A percentile compares a stretch with the other conserved stretches of the same genome.
phyloP scores from a whole-genome alignment of 257 asterid species.

The Solanum ossicruentum region DNA sequence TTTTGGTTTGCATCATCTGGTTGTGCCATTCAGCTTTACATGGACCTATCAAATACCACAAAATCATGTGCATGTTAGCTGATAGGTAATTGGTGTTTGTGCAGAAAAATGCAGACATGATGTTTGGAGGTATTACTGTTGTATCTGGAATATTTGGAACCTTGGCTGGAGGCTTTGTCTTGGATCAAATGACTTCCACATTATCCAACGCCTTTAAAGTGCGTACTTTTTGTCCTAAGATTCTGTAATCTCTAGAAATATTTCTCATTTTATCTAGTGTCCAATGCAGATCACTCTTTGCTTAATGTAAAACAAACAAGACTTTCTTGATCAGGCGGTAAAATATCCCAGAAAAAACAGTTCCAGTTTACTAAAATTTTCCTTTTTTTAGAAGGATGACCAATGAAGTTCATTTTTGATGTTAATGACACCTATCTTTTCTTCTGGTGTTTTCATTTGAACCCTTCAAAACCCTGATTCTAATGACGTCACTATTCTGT shows the following conservation, averaged over 20 bases:
- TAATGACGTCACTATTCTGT: background rate
- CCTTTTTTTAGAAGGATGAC: background rate
- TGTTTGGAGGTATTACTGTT: constrained; percentile 82
- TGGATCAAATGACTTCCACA: constrained; percentile 66
- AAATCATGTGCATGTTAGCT: background rate
- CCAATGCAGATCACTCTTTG: background rate
- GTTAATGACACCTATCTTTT: background rate
- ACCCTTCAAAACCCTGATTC: background rate
- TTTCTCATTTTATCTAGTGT: background rate
- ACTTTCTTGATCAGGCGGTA: background rate
- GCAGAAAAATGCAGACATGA: constrained; percentile 75
- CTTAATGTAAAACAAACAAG: background rate
- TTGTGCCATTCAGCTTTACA: background rate
- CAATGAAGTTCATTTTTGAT: background rate
- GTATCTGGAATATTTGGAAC: constrained; percentile 82
- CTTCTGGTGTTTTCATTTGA: background rate
- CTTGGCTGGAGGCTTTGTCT: constrained; percentile 74
- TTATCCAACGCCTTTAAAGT: constrained; percentile 90
- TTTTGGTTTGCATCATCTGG: background rate
- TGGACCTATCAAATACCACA: background rate
- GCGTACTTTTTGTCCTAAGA: background rate
- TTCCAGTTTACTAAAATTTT: background rate
- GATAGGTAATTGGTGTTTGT: background rate
- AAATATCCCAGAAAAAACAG: background rate
- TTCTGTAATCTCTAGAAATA: background rate